These are phyloP conservation scores for Colletotrichum lupini DNA, from an alignment of 2,329 filamentous ascomycete genomes.

Conservation along the genomic window DNA sequence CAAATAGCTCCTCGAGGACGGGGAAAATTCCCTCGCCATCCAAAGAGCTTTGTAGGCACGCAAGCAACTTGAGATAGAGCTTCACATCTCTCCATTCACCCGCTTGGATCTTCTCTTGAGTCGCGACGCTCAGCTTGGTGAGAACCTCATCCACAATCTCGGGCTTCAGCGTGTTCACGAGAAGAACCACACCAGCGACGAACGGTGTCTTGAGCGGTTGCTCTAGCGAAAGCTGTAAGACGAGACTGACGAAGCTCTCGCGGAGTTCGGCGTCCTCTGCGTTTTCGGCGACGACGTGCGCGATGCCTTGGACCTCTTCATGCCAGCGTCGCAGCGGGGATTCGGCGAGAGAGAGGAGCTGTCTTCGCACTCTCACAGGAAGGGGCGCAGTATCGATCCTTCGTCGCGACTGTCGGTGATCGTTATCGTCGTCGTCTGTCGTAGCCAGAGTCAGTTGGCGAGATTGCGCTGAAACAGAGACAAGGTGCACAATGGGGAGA, in stretches of 20 bases:
- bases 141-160: conserved; percentile 81
- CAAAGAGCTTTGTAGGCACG: conserved; percentile 83
- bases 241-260: conserved; percentile 77
- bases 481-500: conserved; percentile 5
- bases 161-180: conserved; percentile 81
- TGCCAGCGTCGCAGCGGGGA: conserved; percentile 81
- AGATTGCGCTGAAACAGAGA: conserved; percentile 15
- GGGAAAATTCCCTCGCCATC: conserved; percentile 88
- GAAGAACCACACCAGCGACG: conserved; percentile 83
- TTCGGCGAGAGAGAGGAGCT: conserved; percentile 84
- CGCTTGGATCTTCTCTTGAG: conserved; percentile 74
- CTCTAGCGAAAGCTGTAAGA: conserved; percentile 82
- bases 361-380: conserved; percentile 78
- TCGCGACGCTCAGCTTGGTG: conserved; percentile 66
- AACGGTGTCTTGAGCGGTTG: conserved; percentile 99
- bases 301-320: conserved; percentile 81
- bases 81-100: conserved; percentile 94
- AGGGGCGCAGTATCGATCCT: conserved; percentile 78
- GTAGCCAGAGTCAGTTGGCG: conserved; percentile 40
- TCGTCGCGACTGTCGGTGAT: conserved; percentile 74
- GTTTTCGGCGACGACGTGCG: conserved; percentile 82
- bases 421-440: conserved; percentile 79
- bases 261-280: conserved; percentile 86
- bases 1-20: conserved; percentile 89
- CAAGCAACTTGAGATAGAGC: conserved; percentile 87